A percentile compares a stretch with the other conserved stretches of the same genome.
Evolutionary conservation across 2,329 filamentous ascomycete genomes (phyloP).

Genomic region (Paraphaeosphaeria minitans): DNA sequence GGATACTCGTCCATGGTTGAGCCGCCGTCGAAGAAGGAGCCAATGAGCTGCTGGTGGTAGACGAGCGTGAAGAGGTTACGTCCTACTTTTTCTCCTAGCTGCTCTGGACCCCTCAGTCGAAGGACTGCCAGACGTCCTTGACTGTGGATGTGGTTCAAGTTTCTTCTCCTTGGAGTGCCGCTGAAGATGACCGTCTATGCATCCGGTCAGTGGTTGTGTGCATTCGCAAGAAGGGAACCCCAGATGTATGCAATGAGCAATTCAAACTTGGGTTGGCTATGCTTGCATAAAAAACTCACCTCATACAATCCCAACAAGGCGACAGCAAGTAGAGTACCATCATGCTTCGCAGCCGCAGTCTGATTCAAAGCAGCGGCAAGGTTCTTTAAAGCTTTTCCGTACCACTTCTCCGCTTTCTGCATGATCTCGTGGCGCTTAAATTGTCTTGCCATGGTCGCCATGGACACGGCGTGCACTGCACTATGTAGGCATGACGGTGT

Average conservation of each 20-base stretch:
- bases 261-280: not conserved
- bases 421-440: slow-evolving; percentile 4
- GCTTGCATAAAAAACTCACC: not conserved
- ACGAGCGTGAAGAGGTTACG: slow-evolving; percentile 8
- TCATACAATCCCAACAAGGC: slow-evolving; percentile 5
- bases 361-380: not conserved
- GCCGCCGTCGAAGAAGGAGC: not conserved
- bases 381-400: not conserved
- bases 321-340: slow-evolving; percentile 3
- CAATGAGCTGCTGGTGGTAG: slow-evolving; percentile 9
- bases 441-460: not conserved
- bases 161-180: not conserved
- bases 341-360: not conserved
- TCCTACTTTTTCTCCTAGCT: not conserved
- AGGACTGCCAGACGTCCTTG: not conserved
- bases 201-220: not conserved
- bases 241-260: no score
- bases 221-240: no score
- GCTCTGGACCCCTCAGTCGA: not conserved
- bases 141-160: slow-evolving; percentile 1
- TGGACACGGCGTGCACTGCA: slow-evolving; percentile 1
- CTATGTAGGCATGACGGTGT: not conserved
- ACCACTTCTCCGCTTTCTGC: not conserved
- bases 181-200: not conserved
- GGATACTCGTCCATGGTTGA: not conserved